A percentile compares a stretch with the other conserved stretches of the same genome.
Conservation (phyloP, 1,284 basidiomycete genomes). For the Ustilago cynodontis region DNA sequence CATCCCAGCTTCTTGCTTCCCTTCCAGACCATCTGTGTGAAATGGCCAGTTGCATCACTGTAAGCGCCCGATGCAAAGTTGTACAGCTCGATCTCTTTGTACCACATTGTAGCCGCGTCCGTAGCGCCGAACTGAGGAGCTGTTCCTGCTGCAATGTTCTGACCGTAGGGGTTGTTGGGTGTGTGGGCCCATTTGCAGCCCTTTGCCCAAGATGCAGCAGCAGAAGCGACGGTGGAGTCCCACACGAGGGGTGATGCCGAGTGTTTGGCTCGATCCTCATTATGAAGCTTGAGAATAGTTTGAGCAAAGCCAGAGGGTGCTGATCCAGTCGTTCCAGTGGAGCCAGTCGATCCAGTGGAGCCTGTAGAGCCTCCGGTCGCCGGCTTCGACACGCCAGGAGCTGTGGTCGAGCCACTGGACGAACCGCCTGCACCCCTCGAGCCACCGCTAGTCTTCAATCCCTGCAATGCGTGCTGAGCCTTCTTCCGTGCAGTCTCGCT, state of each 20-base stretch:
- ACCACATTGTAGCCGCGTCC: conserved; percentile 41
- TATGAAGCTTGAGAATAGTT: conserved; percentile 32
- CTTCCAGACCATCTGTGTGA: conserved; percentile 59
- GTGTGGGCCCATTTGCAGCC: conserved; percentile 48
- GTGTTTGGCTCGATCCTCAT: conserved; percentile 40
- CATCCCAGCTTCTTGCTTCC: conserved; percentile 34
- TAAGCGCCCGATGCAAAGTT: conserved; percentile 33
- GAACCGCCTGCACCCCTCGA: neutral
- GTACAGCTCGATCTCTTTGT: conserved; percentile 46
- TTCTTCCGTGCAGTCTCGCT: neutral
- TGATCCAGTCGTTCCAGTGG: neutral
- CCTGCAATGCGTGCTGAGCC: neutral
- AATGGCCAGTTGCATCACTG: conserved; percentile 51
- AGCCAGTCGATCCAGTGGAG: neutral
- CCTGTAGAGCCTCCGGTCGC: neutral
- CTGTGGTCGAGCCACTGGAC: neutral
- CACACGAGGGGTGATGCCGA: conserved; percentile 32
- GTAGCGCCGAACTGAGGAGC: conserved; percentile 24
- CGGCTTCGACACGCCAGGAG: neutral
- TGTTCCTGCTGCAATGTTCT: conserved; percentile 50
- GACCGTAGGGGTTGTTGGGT: conserved; percentile 51
- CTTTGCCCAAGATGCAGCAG: conserved; percentile 30
- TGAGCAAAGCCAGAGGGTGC: conserved; percentile 14
- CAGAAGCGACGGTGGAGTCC: conserved; percentile 33
- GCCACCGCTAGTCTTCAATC: neutral